These are phyloP conservation scores for Cytospora piceae DNA, from an alignment of 2,329 filamentous ascomycete genomes.

Conservation along the genomic window DNA sequence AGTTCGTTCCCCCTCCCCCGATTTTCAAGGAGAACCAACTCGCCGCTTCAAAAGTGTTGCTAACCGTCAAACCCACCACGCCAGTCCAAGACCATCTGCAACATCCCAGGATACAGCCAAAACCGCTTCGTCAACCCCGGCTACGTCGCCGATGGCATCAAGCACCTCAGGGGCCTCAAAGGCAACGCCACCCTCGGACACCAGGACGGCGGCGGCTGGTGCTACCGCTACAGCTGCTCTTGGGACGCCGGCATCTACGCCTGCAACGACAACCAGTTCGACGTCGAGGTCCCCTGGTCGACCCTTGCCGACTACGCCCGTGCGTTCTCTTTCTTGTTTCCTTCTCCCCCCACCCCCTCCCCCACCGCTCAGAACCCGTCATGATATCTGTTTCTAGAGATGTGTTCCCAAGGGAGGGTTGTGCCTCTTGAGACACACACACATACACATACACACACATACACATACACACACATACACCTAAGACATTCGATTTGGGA, in stretches of 20 bases:
- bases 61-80: not conserved
- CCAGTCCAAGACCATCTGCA: not conserved
- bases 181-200: slow-evolving; percentile 14
- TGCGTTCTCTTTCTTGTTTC: too few relatives aligned
- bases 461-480: too few relatives aligned
- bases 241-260: slow-evolving; percentile 7
- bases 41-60: not conserved
- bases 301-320: slow-evolving; percentile 18
- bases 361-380: too few relatives aligned
- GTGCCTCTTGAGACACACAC: too few relatives aligned
- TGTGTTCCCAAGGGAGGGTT: too few relatives aligned
- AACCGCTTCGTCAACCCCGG: too few relatives aligned
- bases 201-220: slow-evolving; percentile 3
- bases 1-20: not conserved
- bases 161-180: not conserved
- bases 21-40: not conserved
- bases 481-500: too few relatives aligned
- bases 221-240: slow-evolving; percentile 7
- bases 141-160: not conserved
- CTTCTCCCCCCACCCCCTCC: too few relatives aligned
- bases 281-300: slow-evolving; percentile 4
- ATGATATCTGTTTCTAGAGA: too few relatives aligned
- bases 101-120: not conserved
- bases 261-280: slow-evolving; percentile 18
- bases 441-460: too few relatives aligned